These are phyloP conservation scores for Rhizophora mangle DNA, from an alignment of 345 rosid species.

Conservation along the genomic window DNA sequence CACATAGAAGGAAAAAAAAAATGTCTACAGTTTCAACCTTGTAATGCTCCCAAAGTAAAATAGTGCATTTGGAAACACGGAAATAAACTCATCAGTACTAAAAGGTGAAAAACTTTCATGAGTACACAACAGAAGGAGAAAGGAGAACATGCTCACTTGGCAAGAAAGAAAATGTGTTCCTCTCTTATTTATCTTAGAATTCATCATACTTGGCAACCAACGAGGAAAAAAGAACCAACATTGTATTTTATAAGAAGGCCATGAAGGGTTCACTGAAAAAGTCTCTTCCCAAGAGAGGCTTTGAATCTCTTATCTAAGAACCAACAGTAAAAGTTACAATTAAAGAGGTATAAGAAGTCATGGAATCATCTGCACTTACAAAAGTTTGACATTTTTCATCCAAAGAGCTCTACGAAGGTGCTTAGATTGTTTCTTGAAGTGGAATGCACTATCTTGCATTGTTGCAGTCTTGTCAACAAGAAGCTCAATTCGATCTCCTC, in stretches of 20 bases:
- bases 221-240: neutral
- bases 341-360: neutral
- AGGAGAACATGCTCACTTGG: no score
- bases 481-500: conserved; percentile 95
- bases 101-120: no score
- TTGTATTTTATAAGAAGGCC: neutral
- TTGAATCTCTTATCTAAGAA: neutral
- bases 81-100: no score
- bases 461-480: conserved; percentile 95
- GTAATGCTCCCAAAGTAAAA: no score
- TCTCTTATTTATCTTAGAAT: no score
- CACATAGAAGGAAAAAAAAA: no score
- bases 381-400: conserved; percentile 95
- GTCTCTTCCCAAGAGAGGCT: neutral
- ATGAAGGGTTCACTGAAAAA: neutral
- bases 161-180: no score
- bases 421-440: conserved; percentile 93
- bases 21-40: no score
- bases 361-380: conserved; percentile 46
- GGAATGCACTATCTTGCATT: conserved; percentile 89
- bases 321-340: conserved; percentile 3
- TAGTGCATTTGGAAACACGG: no score
- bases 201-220: neutral
- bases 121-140: no score
- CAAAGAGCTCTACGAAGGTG: conserved; percentile 87